Evolutionary conservation across 2,329 filamentous ascomycete species (phyloP), one percentile per base, ranked within the genome.

Genomic region (Aspergillus pseudoglaucus): DNA sequence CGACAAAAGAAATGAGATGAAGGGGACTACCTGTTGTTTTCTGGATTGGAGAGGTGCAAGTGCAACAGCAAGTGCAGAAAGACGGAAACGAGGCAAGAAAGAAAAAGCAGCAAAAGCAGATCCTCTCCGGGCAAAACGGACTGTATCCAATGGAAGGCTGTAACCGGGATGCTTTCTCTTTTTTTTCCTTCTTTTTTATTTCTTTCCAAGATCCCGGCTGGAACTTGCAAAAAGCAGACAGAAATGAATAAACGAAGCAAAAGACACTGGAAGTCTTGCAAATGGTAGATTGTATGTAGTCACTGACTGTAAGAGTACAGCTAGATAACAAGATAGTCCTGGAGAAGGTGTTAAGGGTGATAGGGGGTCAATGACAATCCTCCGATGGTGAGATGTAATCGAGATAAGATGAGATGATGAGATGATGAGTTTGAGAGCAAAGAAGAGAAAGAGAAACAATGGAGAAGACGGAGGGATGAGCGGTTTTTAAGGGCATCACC

Each of bases 1-100:
- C 52, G 43, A 45, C 48, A 49, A 61, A 60, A 54, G 55, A 59
- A 64, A 66, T 30, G 25, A 59, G 54, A 57, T 61, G 56, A 60
- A 59, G 66, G 67, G 63, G 57, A 62, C 69, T 72, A 72, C 69
- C 69, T 72, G 66, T 62, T 64, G 59, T 62, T 52, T 62, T 52
- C 53, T 53, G 54, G 54, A 58, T 53, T 56, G 51, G 48, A 53
- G 23, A 48, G 22, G 57, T 60, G 59, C 52, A 54, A 55, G 53
- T 52, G 51, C 48, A 59, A 60, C 51, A 58, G 59, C 51, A 67
- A 59, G 55, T 54, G 57, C 55, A 59, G 53, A 44, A 57, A 55
- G 41, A 47, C n/a, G 30, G 20, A 30, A 40, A 48, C 40, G 48
- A 46, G 30, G 18, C 44, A 20, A 40, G 22, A 38, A 37, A 46